Conservation (phyloP, 2,329 filamentous ascomycete genomes). For the Monilinia fructigena region DNA sequence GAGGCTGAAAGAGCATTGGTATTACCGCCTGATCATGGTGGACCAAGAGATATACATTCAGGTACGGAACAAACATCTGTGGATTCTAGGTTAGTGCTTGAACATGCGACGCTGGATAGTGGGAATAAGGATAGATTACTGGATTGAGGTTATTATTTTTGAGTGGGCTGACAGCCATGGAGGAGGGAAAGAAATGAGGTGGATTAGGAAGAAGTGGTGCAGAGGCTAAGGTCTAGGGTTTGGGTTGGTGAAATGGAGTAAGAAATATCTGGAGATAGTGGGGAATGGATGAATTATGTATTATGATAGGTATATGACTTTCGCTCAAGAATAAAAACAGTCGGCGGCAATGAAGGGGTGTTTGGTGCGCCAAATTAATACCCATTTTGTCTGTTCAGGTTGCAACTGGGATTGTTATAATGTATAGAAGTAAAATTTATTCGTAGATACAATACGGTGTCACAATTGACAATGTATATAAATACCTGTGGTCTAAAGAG, state of each 20-base stretch:
- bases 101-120: constrained; percentile 47
- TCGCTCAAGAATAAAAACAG: neutral
- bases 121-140: constrained; percentile 56
- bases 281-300: constrained; percentile 12
- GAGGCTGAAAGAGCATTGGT: constrained; percentile 57
- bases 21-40: constrained; percentile 46
- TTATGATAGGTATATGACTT: constrained; percentile 17
- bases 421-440: neutral
- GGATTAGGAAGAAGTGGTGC: constrained; percentile 56
- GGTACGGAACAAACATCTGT: constrained; percentile 59
- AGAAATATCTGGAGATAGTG: neutral
- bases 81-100: constrained; percentile 59
- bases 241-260: constrained; percentile 42
- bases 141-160: constrained; percentile 65
- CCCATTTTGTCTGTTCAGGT: neutral
- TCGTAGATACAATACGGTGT: neutral
- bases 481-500: no score
- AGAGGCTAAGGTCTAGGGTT: constrained; percentile 52
- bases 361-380: neutral
- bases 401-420: neutral
- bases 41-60: constrained; percentile 45
- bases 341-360: neutral
- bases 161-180: constrained; percentile 59
- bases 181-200: constrained; percentile 46
- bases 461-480: no score